Base-by-base conservation (phyloP, 164 flowering plant species). In the Brasenia schreberi region DNA sequence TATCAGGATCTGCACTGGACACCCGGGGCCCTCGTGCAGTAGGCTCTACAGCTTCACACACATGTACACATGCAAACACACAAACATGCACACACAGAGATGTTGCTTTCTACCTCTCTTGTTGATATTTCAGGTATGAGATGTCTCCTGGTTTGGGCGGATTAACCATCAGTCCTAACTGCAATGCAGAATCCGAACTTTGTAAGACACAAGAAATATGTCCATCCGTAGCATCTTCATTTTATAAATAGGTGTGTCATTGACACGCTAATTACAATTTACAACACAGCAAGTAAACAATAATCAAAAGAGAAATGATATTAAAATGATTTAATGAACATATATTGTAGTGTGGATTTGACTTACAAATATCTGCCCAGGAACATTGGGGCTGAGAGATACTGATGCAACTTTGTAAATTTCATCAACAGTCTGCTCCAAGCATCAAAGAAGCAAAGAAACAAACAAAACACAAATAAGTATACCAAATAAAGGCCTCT, bases 121-220 rank as follows among this genome's bases (percentile, higher is more conserved):
- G 73, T 14, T 70, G 73, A 74, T 64, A 94, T 75, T 79, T 83
- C 49, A 77, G 78, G 76, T 89, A 87, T 59, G 97, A 91, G 74
- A 91, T 87, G 68, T 94, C 97, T 67, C 99, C 99, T 67, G 92
- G 97, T 74, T 88, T 85, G 3, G 85, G 99, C 23, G 99, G 99
- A 74, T 79, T 85, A 70, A 94, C 97, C 99, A 94, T 94, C 73
- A 91, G 72, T 1, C 99, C 97, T 78, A 94, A 64, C 97, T 94
- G 85, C 64, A 68, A 73, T 66, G 66, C 70, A 61, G 59, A 65
- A 19, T 7, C 18, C 18, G 1, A 44, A 18, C 18, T 49, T 9
- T 49, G 56, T 49, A 14, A 49, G 56, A 49, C 39, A 33, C 39
- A 33, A 33, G 39, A 33, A 33, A 33, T 33, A 33, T 33, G 39